These are phyloP conservation scores for Kurtzmaniella quercitrusa DNA, from an alignment of 1,139 yeast species.

Conservation along the genomic window DNA sequence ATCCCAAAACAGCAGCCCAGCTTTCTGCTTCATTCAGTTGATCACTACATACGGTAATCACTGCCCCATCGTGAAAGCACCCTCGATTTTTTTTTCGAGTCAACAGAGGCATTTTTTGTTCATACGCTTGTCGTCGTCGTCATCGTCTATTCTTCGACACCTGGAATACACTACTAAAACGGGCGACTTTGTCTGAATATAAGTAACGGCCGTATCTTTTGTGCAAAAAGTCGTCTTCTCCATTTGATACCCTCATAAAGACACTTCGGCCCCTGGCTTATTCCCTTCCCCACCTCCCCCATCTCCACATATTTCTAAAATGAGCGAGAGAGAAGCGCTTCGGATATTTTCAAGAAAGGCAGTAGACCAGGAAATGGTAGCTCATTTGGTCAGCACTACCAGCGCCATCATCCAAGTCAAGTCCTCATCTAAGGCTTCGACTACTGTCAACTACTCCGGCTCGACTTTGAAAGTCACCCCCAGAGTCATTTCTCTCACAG, in stretches of 20 bases:
- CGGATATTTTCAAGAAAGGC: constrained; percentile 72
- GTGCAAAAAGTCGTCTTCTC: not conserved
- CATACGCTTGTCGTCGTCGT: not conserved
- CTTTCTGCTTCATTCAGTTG: no score
- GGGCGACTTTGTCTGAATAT: not conserved
- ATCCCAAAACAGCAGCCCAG: not conserved
- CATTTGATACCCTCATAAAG: not conserved
- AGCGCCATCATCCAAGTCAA: constrained; percentile 67
- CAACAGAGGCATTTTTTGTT: not conserved
- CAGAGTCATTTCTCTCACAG: constrained; percentile 33
- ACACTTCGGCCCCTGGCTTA: no score
- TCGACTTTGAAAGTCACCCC: constrained; percentile 22
- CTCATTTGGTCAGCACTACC: constrained; percentile 76
- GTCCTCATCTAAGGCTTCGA: constrained; percentile 8
- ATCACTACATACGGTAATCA: no score
- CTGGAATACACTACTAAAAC: not conserved
- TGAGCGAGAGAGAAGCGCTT: constrained; percentile 59
- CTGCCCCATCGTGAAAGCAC: not conserved
- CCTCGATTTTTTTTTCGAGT: not conserved
- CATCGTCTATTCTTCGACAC: no score
- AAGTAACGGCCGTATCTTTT: not conserved
- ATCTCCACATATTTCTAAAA: constrained; percentile 10
- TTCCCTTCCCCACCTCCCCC: no score
- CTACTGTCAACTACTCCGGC: constrained; percentile 14
- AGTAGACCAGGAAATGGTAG: constrained; percentile 75